phyloP scores from a whole-genome alignment of 768 basidiomycete genomes.

The Inosperma sp. region DNA sequence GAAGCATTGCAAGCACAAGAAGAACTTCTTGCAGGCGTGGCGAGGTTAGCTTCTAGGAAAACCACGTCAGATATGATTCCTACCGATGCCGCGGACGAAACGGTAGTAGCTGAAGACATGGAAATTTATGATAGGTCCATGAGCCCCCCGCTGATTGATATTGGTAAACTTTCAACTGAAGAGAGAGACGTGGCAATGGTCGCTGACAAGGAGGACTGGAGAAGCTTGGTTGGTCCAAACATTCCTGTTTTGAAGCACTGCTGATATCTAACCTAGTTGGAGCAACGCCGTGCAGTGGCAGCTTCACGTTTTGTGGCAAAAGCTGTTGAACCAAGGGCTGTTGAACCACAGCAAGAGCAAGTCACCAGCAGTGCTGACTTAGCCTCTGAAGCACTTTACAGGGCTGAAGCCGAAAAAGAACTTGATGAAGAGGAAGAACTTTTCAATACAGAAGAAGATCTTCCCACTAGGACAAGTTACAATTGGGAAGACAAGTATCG shows the following conservation, averaged over 20 bases:
- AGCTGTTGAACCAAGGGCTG: conserved; percentile 50
- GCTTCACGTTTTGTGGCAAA: conserved; percentile 88
- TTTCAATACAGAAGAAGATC: conserved; percentile 90
- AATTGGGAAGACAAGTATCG: conserved; percentile 99
- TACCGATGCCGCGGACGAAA: conserved; percentile 29
- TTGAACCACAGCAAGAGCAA: conserved; percentile 55
- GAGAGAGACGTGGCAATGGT: conserved; percentile 81
- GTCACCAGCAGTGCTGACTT: conserved; percentile 63
- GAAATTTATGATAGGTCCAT: conserved; percentile 83
- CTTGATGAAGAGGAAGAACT: conserved; percentile 95
- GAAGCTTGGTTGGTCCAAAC: conserved; percentile 51
- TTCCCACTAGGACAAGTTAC: conserved; percentile 78
- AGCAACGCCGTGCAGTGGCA: conserved; percentile 75
- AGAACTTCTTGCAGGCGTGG: conserved; percentile 80
- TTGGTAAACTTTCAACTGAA: conserved; percentile 63
- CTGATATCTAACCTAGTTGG: conserved; percentile 45
- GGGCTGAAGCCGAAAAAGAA: conserved; percentile 87
- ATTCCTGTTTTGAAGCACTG: conserved; percentile 1
- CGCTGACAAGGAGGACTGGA: conserved; percentile 59
- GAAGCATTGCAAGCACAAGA: conserved; percentile 93
- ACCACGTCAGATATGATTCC: conserved; percentile 34
- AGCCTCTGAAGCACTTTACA: conserved; percentile 85
- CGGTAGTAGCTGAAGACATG: conserved; percentile 50
- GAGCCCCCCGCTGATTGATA: conserved; percentile 77
- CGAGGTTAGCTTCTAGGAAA: conserved; percentile 47